Base-by-base conservation (phyloP, 2,329 filamentous ascomycete genomes). In the Lasiodiplodia citricola region DNA sequence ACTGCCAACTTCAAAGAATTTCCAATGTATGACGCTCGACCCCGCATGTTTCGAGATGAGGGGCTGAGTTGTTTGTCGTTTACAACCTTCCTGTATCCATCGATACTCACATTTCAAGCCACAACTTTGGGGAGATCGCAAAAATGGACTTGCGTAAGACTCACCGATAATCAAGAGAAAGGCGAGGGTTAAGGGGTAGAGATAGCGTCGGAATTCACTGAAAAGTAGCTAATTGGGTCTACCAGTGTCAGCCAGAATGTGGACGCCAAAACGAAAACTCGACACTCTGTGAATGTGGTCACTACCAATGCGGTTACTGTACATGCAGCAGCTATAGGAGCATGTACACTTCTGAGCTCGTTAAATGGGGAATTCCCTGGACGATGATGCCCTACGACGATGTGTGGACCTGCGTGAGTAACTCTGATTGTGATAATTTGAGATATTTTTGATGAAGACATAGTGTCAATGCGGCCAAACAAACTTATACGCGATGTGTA, bases 141-240 rank as follows among this genome's bases (percentile, higher is more conserved):
- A 47, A 47, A 13, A 2, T 47, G 41, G 41, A 47, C n/a, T 11
- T 47, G 41, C n/a, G 41, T 47, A 16, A 47, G 41, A 16, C 1
- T 47, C 11, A 47, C 41, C 6, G 1, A 47, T 6, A n/a, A 16
- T 16, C 8, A 31, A 31, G 31, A 3, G 23, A 23, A 23, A 23
- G 23, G 23, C 23, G 23, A 3, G 23, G 23, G 3, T 23, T 23
- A 23, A 3, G 23, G 23, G 23, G 3, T 8, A 31, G 8, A 31
- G 31, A 5, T 1, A 31, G 6, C 6, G 3, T 1, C 1, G 6
- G 6, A 2, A 31, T 31, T 3, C 1, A 2, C 31, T 31, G 6
- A 31, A 2, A 8, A 44, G 4, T 16, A 2, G 4, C 13, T 16
- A 10, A 47, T 16, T 47, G 14, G 41, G 5, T 47, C 14, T 47